Percentiles rank a stretch among this genome's conserved stretches.
These are phyloP conservation scores for Coccomyxa sp. DNA, from an alignment of 139 green algal genomes.

Conservation along the genomic window DNA sequence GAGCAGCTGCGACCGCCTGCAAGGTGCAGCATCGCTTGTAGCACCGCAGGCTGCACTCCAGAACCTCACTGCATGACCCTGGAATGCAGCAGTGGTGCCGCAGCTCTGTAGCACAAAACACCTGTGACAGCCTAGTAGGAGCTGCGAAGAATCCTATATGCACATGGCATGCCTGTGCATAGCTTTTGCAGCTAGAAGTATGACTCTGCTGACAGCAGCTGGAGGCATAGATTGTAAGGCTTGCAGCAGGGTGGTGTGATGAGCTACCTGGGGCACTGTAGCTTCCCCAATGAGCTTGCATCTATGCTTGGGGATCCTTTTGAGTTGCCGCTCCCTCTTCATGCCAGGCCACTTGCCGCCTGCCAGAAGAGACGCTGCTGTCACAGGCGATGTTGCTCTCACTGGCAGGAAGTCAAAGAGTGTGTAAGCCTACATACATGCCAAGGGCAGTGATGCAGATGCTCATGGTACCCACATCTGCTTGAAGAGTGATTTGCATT, in stretches of 20 bases:
- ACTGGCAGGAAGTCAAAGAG: slow-evolving; percentile 29
- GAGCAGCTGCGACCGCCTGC: background rate
- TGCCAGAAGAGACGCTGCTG: background rate
- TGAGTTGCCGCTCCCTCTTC: background rate
- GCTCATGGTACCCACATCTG: background rate
- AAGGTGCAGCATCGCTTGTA: background rate
- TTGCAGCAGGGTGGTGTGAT: background rate
- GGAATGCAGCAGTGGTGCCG: slow-evolving; percentile 1
- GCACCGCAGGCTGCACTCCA: background rate
- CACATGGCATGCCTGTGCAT: background rate
- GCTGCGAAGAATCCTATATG: background rate
- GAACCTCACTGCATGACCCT: background rate
- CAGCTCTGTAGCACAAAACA: background rate
- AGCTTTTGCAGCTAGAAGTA: background rate
- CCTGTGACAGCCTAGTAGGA: background rate
- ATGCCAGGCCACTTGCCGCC: background rate
- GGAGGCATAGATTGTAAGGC: background rate
- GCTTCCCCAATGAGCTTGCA: background rate
- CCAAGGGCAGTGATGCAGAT: background rate
- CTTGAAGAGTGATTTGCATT: background rate
- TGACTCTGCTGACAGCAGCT: background rate
- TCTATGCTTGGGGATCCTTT: background rate
- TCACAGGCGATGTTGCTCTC: slow-evolving; percentile 3
- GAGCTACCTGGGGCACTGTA: background rate
- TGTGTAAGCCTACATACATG: background rate